A percentile compares a stretch with the other conserved stretches of the same genome.
These are phyloP conservation scores for Colletotrichum musae DNA, from an alignment of 2,329 filamentous ascomycete species.

Conservation along the genomic window DNA sequence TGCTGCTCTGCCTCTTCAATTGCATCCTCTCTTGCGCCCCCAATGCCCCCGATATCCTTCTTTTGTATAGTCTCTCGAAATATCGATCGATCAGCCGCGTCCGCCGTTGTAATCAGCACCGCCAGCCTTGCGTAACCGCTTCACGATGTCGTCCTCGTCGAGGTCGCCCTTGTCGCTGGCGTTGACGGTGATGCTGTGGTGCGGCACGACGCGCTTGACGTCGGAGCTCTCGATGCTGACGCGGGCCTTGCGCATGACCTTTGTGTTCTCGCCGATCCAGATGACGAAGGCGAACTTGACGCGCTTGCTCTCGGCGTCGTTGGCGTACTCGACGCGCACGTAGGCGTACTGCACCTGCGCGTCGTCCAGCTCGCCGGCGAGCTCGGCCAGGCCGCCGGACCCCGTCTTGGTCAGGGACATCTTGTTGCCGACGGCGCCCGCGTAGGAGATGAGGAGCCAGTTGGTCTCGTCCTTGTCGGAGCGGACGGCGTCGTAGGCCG, in stretches of 20 bases:
- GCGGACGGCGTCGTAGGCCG: conserved; percentile 77
- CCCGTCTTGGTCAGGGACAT: conserved; percentile 71
- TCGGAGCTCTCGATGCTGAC: conserved; percentile 77
- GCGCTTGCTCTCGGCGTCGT: conserved; percentile 77
- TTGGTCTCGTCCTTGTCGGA: conserved; percentile 76
- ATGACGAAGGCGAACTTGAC: conserved; percentile 78
- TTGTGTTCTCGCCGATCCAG: conserved; percentile 77
- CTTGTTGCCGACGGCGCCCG: conserved; percentile 67
- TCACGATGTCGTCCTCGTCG: conserved; percentile 72
- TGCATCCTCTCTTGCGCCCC: no score
- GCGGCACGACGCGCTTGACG: conserved; percentile 74
- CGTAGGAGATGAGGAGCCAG: conserved; percentile 78
- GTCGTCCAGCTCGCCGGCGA: conserved; percentile 70
- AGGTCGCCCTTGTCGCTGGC: conserved; percentile 73
- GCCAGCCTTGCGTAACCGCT: conserved; percentile 74
- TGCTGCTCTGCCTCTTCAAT: no score
- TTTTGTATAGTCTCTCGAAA: background rate
- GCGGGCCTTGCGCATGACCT: conserved; percentile 79
- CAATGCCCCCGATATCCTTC: background rate
- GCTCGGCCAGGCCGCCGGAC: conserved; percentile 71
- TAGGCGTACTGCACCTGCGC: conserved; percentile 76
- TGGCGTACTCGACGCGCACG: conserved; percentile 77
- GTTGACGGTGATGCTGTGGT: conserved; percentile 77
- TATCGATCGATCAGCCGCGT: conserved; percentile 58
- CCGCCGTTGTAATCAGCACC: conserved; percentile 81